phyloP scores from a whole-genome alignment of 208 protist species.

The Phytomonas sp. region DNA sequence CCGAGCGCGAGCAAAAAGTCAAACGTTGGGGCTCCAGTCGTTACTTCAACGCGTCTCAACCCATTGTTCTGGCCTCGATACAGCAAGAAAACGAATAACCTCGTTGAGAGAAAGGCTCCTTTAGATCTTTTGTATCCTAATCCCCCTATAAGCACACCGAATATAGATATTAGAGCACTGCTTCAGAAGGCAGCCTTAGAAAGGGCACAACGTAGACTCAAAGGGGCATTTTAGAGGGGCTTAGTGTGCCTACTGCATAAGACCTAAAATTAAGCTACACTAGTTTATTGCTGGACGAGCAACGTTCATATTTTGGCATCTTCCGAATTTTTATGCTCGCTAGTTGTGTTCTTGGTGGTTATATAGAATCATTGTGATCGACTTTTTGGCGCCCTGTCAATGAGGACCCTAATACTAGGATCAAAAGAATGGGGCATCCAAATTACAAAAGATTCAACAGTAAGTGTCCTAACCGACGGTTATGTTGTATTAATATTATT shows the following conservation, averaged over 20 bases:
- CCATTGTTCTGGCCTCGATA: not conserved
- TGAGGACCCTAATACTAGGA: not conserved
- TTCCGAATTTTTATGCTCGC: not conserved
- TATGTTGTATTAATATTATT: slow-evolving; percentile 1
- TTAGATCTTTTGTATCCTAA: not conserved
- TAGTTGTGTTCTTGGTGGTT: not conserved
- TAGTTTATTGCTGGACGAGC: not conserved
- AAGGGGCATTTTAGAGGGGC: not conserved
- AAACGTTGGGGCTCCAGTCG: not conserved
- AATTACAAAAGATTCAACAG: not conserved
- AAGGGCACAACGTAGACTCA: slow-evolving; percentile 32
- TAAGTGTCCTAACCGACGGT: not conserved
- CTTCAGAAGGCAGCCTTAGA: slow-evolving; percentile 68
- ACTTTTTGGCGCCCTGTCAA: not conserved
- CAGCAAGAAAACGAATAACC: not conserved
- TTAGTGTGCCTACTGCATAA: not conserved
- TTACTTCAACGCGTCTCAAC: not conserved
- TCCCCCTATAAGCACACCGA: not conserved
- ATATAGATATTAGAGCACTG: slow-evolving; percentile 68
- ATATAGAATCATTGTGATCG: not conserved
- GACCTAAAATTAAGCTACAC: not conserved
- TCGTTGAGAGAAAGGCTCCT: not conserved
- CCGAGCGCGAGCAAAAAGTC: not conserved
- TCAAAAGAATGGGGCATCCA: not conserved
- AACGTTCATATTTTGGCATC: not conserved